Evolutionary conservation across 139 green algal genomes (phyloP), one percentile per base, ranked within the genome.

Genomic region (Micractinium conductrix): DNA sequence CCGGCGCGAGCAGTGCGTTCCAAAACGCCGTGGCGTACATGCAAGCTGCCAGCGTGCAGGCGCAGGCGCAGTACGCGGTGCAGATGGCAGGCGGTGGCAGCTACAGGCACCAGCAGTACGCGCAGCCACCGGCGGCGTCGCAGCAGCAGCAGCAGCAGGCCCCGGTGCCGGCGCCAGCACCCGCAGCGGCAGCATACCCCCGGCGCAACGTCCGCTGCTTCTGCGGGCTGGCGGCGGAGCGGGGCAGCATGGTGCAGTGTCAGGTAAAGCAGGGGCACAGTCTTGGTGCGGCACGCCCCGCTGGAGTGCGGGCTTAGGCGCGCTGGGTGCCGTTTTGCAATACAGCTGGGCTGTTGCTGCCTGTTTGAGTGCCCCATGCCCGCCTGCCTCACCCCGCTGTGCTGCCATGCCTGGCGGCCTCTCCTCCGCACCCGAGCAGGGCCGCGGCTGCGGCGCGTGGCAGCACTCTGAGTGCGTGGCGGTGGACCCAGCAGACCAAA

Each of bases 401-500:
- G n/a, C n/a, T n/a, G n/a, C n/a, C n/a, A n/a, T n/a, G n/a, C n/a
- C n/a, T n/a, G n/a, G n/a, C n/a, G n/a, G 21, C 70, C 14, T 76
- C 33, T 4, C 40, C 10, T 22, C 28, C 4, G 37, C 16, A 71
- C 10, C 45, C 26, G 22, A 72, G 78, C 87, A 90, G 80, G 88
- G 76, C 30, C 43, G 76, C 1, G 67, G 55, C 1, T 97, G 94
- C 78, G 87, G 91, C 10, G 88, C 94, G 33, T 96, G 93, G 93
- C 94, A 96, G 92, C 94, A 97, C 74, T 68, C 72, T 14, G 75
- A 81, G 0, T 96, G 93, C 84, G 78, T 92, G 55, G 81, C 44
- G 22, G 33, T 88, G 80, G 42, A 45, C 33, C 17, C 38, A 24
- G 17, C 43, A n/a, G 74, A 43, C 35, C 12, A 17, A 6, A 38